These are phyloP conservation scores for Talaromyces sp. DNA, from an alignment of 2,329 filamentous ascomycete species.

Conservation along the genomic window DNA sequence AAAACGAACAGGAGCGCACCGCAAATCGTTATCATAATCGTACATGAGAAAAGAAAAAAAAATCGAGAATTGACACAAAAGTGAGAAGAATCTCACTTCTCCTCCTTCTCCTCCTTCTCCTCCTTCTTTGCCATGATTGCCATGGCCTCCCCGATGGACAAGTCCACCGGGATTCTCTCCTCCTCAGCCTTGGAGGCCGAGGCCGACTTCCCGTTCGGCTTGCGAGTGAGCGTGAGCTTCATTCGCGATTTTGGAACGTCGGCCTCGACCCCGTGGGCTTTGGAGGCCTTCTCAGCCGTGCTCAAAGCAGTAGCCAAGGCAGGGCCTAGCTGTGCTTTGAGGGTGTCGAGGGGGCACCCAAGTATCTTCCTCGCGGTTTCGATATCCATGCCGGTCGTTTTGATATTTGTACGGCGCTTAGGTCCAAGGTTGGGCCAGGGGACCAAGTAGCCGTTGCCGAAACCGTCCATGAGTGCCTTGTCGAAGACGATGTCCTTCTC, in stretches of 20 bases:
- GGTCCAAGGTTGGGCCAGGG: conserved; percentile 7
- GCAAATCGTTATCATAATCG: background rate
- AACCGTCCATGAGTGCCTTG: background rate
- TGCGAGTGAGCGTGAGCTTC: background rate
- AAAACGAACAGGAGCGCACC: background rate
- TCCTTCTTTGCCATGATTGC: conserved; percentile 3
- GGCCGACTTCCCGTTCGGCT: background rate
- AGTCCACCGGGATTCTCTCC: background rate
- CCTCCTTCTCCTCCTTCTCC: background rate
- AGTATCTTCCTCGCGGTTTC: background rate
- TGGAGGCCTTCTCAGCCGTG: background rate
- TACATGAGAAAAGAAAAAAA: background rate
- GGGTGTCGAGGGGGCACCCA: background rate
- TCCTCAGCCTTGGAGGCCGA: background rate
- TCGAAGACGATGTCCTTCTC: conserved; percentile 9
- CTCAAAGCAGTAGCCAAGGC: background rate
- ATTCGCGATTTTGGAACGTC: background rate
- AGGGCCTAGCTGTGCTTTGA: background rate
- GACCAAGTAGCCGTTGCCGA: background rate
- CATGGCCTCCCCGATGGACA: background rate
- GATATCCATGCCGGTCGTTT: background rate
- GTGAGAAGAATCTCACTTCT: background rate
- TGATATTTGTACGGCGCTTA: background rate
- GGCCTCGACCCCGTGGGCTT: background rate
- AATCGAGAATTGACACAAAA: background rate